A percentile compares a stretch with the other conserved stretches of the same genome.
phyloP scores from a whole-genome alignment of 208 protist genomes.

The Wallacemonas rigidus region DNA sequence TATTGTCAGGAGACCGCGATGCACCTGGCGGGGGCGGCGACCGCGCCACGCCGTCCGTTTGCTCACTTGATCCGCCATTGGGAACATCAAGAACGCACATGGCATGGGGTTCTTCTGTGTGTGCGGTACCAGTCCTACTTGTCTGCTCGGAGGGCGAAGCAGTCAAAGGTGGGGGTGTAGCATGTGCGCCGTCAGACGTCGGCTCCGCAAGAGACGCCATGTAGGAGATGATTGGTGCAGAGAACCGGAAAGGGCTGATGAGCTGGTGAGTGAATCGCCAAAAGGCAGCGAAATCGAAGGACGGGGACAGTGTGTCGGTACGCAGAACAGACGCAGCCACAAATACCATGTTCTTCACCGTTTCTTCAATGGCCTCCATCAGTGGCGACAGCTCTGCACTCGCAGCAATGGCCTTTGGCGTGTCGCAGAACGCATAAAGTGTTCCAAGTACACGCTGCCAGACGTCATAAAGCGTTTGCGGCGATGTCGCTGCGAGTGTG shows the following conservation, averaged over 20 bases:
- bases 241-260: constrained; percentile 11
- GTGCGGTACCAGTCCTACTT: no score
- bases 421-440: constrained; percentile 64
- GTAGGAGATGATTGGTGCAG: neutral
- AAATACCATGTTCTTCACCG: constrained; percentile 88
- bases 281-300: constrained; percentile 5
- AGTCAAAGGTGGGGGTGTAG: no score
- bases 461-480: constrained; percentile 47
- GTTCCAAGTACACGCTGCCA: constrained; percentile 78
- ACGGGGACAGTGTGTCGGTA: neutral
- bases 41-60: no score
- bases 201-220: constrained; percentile 6
- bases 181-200: neutral
- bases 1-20: no score
- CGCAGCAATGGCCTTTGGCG: neutral
- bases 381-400: constrained; percentile 49
- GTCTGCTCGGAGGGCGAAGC: no score
- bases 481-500: constrained; percentile 27
- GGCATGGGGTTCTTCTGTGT: no score
- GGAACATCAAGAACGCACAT: no score
- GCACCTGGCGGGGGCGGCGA: no score
- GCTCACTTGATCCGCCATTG: no score
- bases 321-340: constrained; percentile 37
- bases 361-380: constrained; percentile 83
- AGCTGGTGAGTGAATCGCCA: constrained; percentile 3